Evolutionary conservation across 257 asterid species (phyloP), one percentile per base, ranked within the genome.

Genomic region (Plectranthus barbatus): DNA sequence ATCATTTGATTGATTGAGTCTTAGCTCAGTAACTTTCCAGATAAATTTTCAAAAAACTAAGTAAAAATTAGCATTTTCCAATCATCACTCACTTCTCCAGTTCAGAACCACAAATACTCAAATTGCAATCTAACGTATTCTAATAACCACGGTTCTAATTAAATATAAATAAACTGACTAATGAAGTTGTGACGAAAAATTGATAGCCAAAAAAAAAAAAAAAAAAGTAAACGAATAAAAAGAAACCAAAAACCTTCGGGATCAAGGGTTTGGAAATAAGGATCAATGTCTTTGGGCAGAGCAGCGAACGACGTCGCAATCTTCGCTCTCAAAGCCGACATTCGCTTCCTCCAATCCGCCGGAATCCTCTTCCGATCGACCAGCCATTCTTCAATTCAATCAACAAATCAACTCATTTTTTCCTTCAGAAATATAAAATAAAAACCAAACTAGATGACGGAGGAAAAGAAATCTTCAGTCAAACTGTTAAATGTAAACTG

Each of bases 291-390:
- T 68, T 83, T 92, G 20, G 97, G 98, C 20, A 92, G 85, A 17
- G 87, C 76, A 45, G 93, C 55, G 69, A 86, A 88, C 67, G 94
- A 85, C 74, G 89, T 18, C 52, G 85, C 31, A 39, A 88, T 86
- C 84, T 85, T 92, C 59, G 89, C 82, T 78, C 85, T 88, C 61
- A 88, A 84, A 8, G 89, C 89, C 24, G 85, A 84, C 80, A 84
- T 70, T 39, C 95, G 87, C 82, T 88, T 88, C 81, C 98, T 80
- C 93, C 94, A 92, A 71, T 86, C 97, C 76, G 53, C 74, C 45
- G 95, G 89, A 70, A 92, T 83, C 66, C 93, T 84, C 84, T 79
- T 92, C 81, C 98, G 95, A 79, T 92, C 97, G 74, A 85, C 86
- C 86, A 92, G 80, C 98, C 97, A 92, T 75, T 88, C 98, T 91